These are phyloP conservation scores for Suillus subluteus DNA, from an alignment of 768 basidiomycete species.

Conservation along the genomic window DNA sequence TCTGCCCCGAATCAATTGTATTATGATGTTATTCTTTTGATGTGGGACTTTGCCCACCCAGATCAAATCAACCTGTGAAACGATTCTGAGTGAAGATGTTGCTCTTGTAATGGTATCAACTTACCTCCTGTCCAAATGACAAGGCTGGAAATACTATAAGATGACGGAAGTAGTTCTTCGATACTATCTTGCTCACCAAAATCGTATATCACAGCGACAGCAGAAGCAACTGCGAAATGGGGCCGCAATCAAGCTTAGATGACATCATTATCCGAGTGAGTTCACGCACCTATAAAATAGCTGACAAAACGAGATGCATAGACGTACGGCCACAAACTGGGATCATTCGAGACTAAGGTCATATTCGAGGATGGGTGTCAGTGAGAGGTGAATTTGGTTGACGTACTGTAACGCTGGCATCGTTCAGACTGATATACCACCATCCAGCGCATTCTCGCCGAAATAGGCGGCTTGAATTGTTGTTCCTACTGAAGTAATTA, in stretches of 20 bases:
- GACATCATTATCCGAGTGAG: background rate
- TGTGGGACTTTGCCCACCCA: background rate
- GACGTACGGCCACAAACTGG: background rate
- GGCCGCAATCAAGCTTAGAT: background rate
- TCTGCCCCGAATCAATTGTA: background rate
- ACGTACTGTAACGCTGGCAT: background rate
- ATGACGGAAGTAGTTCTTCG: background rate
- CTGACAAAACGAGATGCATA: background rate
- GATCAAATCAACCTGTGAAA: background rate
- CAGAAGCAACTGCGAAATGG: background rate
- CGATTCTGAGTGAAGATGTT: background rate
- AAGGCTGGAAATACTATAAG: background rate
- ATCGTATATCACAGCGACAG: background rate
- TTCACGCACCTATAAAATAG: background rate
- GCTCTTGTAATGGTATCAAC: background rate
- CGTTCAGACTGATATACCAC: background rate
- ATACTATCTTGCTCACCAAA: background rate
- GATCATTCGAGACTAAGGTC: background rate
- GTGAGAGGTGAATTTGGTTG: background rate
- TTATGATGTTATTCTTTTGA: background rate
- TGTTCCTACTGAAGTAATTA: background rate
- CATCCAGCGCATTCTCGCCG: background rate
- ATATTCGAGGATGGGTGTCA: background rate
- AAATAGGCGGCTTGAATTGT: background rate
- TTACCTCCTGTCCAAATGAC: background rate